Percentiles rank a stretch among this genome's conserved stretches.
Conservation (phyloP, 257 asterid genomes). For the Thymus quinquecostatus region DNA sequence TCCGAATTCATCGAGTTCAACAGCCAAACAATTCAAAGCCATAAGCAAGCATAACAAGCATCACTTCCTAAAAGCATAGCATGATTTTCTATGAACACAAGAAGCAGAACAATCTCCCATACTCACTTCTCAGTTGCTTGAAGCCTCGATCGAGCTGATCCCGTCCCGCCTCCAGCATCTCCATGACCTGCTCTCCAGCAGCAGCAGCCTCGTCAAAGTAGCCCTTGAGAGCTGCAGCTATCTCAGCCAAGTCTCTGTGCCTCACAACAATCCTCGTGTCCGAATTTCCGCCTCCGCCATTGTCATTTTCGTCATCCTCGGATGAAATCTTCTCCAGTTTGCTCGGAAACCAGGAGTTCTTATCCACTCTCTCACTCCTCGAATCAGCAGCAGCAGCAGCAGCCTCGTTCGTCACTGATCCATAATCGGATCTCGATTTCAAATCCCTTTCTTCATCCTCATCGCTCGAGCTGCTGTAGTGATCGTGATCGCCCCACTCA, state of each 20-base stretch:
- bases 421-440: conserved; percentile 52
- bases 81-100: neutral
- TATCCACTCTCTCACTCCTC: conserved; percentile 34
- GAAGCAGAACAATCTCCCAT: conserved; percentile 13
- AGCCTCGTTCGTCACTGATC: conserved; percentile 45
- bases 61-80: neutral
- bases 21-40: neutral
- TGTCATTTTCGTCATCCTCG: conserved; percentile 55
- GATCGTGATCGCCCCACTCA: conserved; percentile 91
- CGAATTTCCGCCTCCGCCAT: conserved; percentile 41
- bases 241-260: conserved; percentile 78
- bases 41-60: neutral
- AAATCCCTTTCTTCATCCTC: conserved; percentile 48
- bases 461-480: conserved; percentile 50
- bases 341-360: conserved; percentile 41
- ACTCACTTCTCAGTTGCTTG: conserved; percentile 84
- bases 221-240: conserved; percentile 70
- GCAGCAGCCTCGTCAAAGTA: conserved; percentile 85
- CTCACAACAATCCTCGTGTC: conserved; percentile 74
- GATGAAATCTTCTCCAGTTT: conserved; percentile 57
- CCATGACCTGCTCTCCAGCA: conserved; percentile 84
- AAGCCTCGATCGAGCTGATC: conserved; percentile 91
- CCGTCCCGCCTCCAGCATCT: conserved; percentile 84
- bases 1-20: too few species aligned
- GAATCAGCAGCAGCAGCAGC: conserved; percentile 19